phyloP scores from a whole-genome alignment of 1,284 basidiomycete species.

The Boletus austroedulis region DNA sequence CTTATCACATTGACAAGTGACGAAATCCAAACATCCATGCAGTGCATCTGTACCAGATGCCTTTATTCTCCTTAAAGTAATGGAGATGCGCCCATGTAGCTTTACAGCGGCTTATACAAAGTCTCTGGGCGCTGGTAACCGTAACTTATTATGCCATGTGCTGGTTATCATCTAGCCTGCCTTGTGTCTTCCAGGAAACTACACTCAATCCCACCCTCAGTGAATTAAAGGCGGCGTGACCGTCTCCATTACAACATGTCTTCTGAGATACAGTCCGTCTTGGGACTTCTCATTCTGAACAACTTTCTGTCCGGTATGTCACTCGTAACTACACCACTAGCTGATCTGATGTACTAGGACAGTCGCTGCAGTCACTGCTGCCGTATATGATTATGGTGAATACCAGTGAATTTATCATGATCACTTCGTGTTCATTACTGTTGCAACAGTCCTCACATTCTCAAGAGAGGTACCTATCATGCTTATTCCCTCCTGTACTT shows the following conservation, averaged over 20 bases:
- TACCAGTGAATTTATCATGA: not conserved
- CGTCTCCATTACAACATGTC: not conserved
- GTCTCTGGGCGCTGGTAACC: too few relatives aligned
- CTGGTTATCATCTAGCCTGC: too few relatives aligned
- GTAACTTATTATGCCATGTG: too few relatives aligned
- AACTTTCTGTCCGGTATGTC: not conserved
- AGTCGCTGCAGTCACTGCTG: not conserved
- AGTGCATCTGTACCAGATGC: too few relatives aligned
- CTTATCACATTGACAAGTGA: too few relatives aligned
- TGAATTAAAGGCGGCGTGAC: too few relatives aligned
- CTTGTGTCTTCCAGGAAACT: not conserved
- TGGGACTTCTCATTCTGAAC: not conserved
- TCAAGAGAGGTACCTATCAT: not conserved
- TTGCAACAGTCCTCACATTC: not conserved
- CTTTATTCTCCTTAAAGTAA: too few relatives aligned
- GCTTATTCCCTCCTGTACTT: not conserved
- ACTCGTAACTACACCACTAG: not conserved
- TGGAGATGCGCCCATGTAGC: too few relatives aligned
- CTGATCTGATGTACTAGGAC: not conserved
- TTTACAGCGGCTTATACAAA: too few relatives aligned
- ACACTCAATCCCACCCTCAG: too few relatives aligned
- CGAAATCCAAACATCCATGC: too few relatives aligned
- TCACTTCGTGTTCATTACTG: not conserved
- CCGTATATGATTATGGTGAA: not conserved
- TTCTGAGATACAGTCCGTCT: not conserved